phyloP scores from a whole-genome alignment of 257 asterid genomes.

The Gentiana straminea region DNA sequence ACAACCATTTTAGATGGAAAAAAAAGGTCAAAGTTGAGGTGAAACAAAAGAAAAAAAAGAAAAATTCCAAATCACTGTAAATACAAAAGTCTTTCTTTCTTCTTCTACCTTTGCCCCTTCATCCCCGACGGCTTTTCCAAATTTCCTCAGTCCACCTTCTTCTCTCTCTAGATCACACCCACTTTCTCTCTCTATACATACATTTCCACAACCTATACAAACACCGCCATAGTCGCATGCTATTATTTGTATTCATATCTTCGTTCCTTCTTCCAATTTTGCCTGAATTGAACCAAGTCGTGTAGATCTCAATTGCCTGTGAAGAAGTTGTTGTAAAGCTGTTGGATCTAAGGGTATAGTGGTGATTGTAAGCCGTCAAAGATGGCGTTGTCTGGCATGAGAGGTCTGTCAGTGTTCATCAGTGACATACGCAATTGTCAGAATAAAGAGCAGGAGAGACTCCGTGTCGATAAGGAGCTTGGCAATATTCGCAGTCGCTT shows the following conservation, averaged over 20 bases:
- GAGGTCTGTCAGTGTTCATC: slow-evolving; percentile 96
- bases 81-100: slow-evolving; percentile 36
- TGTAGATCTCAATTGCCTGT: slow-evolving; percentile 10
- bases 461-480: slow-evolving; percentile 97
- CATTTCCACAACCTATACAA: slow-evolving; percentile 1
- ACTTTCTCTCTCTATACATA: slow-evolving; percentile 19
- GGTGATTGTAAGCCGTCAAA: slow-evolving; percentile 7
- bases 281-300: neutral
- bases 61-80: too few relatives aligned
- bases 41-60: too few relatives aligned
- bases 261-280: neutral
- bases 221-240: neutral
- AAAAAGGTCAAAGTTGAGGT: too few relatives aligned
- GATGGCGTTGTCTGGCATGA: slow-evolving; percentile 99
- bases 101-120: slow-evolving; percentile 15
- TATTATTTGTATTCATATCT: slow-evolving; percentile 1
- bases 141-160: slow-evolving; percentile 24
- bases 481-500: slow-evolving; percentile 87
- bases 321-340: slow-evolving; percentile 8
- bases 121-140: slow-evolving; percentile 43
- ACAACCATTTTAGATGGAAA: too few relatives aligned
- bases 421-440: slow-evolving; percentile 94
- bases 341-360: slow-evolving; percentile 41
- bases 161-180: slow-evolving; percentile 71
- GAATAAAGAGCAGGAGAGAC: slow-evolving; percentile 93